Conservation (phyloP, 2,329 filamentous ascomycete species). For the Geoglossum cookeanum region DNA sequence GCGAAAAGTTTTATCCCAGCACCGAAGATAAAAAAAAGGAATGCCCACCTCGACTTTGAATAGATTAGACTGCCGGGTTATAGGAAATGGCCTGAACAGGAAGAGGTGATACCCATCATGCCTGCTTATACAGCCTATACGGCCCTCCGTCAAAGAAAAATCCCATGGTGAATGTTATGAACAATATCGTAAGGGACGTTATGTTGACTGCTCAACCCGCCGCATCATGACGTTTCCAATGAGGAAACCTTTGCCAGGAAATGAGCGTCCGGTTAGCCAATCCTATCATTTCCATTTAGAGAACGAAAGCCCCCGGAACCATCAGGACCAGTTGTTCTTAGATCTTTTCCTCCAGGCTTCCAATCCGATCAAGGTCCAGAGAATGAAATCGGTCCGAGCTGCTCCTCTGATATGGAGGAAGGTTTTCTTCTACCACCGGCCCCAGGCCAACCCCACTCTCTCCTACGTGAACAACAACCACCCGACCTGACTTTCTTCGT, state of each 20-base stretch:
- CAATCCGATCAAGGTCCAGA: constrained; percentile 85
- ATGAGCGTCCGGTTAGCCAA: neutral
- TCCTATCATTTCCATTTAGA: neutral
- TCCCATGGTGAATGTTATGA: neutral
- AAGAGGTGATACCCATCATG: neutral
- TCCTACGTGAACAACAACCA: constrained; percentile 80
- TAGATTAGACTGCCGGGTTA: neutral
- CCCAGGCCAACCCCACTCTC: constrained; percentile 80
- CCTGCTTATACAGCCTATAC: neutral
- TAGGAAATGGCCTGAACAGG: neutral
- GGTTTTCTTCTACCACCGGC: constrained; percentile 50
- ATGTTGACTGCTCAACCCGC: neutral
- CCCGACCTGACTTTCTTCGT: constrained; percentile 63
- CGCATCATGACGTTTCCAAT: neutral
- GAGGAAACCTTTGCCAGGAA: neutral
- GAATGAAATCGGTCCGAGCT: constrained; percentile 69
- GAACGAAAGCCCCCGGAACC: neutral
- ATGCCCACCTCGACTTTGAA: neutral
- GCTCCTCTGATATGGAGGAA: constrained; percentile 79
- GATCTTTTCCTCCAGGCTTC: constrained; percentile 58
- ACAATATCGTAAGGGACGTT: neutral
- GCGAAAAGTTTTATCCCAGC: neutral
- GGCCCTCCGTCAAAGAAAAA: neutral
- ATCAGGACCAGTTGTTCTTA: neutral
- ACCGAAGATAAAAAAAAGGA: neutral